These are phyloP conservation scores for Psophocarpus tetragonolobus DNA, from an alignment of 306 rosid species.

Conservation along the genomic window DNA sequence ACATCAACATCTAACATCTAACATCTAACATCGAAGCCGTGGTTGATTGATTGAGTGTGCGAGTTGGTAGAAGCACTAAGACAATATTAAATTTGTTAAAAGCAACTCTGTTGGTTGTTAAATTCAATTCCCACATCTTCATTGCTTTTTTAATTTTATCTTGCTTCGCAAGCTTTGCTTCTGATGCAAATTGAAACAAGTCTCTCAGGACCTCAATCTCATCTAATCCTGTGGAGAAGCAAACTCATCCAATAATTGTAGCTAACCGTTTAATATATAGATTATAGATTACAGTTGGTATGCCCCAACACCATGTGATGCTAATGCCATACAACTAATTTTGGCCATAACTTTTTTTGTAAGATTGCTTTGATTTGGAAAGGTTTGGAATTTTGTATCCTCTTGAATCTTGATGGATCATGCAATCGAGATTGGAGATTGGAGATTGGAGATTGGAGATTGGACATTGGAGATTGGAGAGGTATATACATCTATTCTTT, in stretches of 20 bases:
- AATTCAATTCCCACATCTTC: not conserved
- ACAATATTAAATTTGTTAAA: constrained; percentile 26
- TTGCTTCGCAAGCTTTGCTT: constrained; percentile 18
- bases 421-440: too few species aligned
- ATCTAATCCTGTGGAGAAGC: constrained; percentile 26
- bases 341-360: constrained; percentile 1
- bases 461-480: too few species aligned
- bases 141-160: not conserved
- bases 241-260: constrained; percentile 24
- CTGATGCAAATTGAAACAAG: not conserved
- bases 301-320: constrained; percentile 41
- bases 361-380: constrained; percentile 20
- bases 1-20: constrained; percentile 32
- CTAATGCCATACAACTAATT: constrained; percentile 31
- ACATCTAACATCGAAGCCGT: constrained; percentile 18
- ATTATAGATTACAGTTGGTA: constrained; percentile 1
- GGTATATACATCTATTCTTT: not conserved
- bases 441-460: too few species aligned
- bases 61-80: constrained; percentile 2
- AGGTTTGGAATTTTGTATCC: constrained; percentile 27
- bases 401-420: too few species aligned
- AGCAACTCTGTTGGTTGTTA: constrained; percentile 21
- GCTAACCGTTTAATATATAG: constrained; percentile 23
- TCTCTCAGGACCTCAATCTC: not conserved
- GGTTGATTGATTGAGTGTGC: constrained; percentile 18